Evolutionary conservation across 179 eudicot genomes (phyloP), one percentile per base, ranked within the genome.

Genomic region (Beta lomatogona): DNA sequence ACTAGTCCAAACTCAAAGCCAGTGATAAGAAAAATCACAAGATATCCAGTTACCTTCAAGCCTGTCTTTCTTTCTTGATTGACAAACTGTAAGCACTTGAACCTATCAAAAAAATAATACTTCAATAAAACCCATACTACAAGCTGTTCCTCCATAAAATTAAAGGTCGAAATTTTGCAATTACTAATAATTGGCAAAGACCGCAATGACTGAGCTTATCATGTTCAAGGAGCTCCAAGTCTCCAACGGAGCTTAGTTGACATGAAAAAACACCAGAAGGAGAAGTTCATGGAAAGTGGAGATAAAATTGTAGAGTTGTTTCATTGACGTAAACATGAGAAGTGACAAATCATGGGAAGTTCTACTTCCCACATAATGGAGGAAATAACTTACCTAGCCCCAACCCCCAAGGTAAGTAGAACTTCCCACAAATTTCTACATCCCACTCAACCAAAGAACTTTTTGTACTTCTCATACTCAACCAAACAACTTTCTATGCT

Each of bases 21-120:
- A 70, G 36, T 53, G 58, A 12, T 44, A 28, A 71, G 46, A 46
- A 67, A 64, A 73, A 61, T 64, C 67, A 63, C 19, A 76, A 50
- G 25, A 71, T 50, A 72, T 48, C 36, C 53, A 61, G 58, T 74
- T 90, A 94, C 98, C 97, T 79, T 86, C 97, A 46, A 82, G 73
- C 71, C 82, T 78, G 59, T 92, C 96, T 68, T 86, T 85, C 86
- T 80, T 91, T 36, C 41, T 36, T 41, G 96, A 87, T 82, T 94
- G 93, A 90, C 98, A 96, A 18, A 94, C 82, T 5, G 97, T 90
- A 71, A 96, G 86, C 86, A 96, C 91, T 84, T 91, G 95, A 69
- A 87, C 97, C 99, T 94, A 77, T 80, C 14, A 75, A 82, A 79
- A 77, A 6, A 80, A n/a, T n/a, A 25, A 61, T 46, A 22, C 18